These are phyloP conservation scores for Trichoderma endophyticum DNA, from an alignment of 2,329 filamentous ascomycete species.

Conservation along the genomic window DNA sequence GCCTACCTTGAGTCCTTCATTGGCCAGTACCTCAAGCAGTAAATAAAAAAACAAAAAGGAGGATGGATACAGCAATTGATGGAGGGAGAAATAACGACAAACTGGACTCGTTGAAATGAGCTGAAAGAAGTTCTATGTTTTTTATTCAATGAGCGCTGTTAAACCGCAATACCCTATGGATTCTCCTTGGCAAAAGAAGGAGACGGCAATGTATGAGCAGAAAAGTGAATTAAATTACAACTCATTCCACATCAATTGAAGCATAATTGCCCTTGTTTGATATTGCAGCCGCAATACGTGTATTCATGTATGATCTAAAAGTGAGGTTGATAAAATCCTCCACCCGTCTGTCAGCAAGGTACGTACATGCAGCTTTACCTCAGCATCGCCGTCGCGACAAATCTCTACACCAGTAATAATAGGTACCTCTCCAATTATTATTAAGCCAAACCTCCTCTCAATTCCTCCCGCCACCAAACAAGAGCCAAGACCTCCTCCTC, in stretches of 20 bases:
- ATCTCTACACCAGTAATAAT: background rate
- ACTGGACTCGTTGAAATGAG: background rate
- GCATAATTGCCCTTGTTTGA: background rate
- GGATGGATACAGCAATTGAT: background rate
- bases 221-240: background rate
- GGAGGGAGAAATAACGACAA: background rate
- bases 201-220: background rate
- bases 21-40: background rate
- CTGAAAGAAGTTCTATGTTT: background rate
- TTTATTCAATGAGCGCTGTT: background rate
- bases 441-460: background rate
- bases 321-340: background rate
- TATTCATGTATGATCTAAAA: background rate
- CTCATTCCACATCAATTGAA: background rate
- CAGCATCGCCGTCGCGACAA: background rate
- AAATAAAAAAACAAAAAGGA: background rate
- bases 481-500: no score
- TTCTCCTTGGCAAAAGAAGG: background rate
- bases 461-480: constrained; percentile 1
- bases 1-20: constrained; percentile 48
- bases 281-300: background rate
- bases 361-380: constrained; percentile 5
- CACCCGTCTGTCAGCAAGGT: background rate
- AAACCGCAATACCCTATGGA: background rate
- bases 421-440: background rate